phyloP scores from a whole-genome alignment of 805 yeast species.

The Isabelozyma pseudorhagii region DNA sequence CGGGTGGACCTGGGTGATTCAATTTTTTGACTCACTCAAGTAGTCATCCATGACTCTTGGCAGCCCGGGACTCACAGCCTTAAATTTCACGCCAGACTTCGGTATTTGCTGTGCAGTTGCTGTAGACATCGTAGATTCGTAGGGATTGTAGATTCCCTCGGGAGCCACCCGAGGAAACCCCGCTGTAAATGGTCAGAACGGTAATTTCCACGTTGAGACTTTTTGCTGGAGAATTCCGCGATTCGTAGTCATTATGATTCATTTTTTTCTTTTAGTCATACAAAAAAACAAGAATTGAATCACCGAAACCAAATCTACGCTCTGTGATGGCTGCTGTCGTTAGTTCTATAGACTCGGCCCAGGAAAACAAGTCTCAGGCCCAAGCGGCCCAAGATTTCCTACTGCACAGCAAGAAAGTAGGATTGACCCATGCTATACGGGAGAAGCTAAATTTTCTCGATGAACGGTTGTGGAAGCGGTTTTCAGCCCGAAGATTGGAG shows the following conservation, averaged over 20 bases:
- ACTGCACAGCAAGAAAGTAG: constrained; percentile 35
- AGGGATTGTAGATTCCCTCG: no score
- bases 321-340: not conserved
- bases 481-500: constrained; percentile 86
- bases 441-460: constrained; percentile 70
- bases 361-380: not conserved
- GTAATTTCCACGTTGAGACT: not conserved
- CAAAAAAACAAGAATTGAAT: not conserved
- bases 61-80: no score
- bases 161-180: not conserved
- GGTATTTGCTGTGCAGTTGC: no score
- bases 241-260: not conserved
- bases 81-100: no score
- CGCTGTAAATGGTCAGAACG: not conserved
- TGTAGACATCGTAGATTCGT: no score
- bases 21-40: no score
- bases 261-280: not conserved
- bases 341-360: not conserved
- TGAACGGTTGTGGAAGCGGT: constrained; percentile 82
- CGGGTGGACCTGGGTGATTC: no score
- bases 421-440: constrained; percentile 58
- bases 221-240: not conserved
- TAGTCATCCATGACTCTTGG: no score
- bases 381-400: not conserved
- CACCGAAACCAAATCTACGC: not conserved